Conservation (phyloP, 148 eudicot genomes). For the Drosera capensis region DNA sequence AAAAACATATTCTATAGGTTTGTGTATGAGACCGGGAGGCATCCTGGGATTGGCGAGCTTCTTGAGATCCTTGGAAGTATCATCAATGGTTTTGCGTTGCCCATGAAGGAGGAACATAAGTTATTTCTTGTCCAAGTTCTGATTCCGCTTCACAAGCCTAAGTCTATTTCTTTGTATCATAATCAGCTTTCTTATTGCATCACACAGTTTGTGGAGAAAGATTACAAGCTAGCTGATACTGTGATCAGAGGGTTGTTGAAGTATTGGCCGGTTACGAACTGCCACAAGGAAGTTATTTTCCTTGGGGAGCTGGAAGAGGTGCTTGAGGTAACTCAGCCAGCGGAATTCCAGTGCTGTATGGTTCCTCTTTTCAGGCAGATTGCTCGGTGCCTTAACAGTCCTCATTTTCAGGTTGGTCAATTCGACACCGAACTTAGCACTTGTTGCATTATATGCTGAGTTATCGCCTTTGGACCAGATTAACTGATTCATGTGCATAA, state of each 20-base stretch:
- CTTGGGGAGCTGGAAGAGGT: constrained; percentile 20
- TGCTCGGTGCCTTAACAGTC: constrained; percentile 17
- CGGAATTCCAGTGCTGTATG: constrained; percentile 20
- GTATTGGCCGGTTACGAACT: constrained; percentile 21
- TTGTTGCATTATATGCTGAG: no score
- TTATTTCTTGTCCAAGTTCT: constrained; percentile 16
- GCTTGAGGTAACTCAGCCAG: constrained; percentile 15
- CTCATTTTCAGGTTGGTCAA: constrained; percentile 24
- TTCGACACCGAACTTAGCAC: no score
- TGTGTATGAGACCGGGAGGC: constrained; percentile 18
- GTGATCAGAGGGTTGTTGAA: constrained; percentile 21
- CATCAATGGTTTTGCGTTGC: constrained; percentile 19
- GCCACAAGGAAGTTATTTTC: constrained; percentile 17
- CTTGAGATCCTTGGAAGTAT: constrained; percentile 23
- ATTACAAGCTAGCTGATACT: constrained; percentile 20
- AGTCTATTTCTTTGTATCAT: constrained; percentile 12
- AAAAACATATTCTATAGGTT: constrained; percentile 19
- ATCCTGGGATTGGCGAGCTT: constrained; percentile 18
- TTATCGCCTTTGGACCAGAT: no score
- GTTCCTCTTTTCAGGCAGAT: constrained; percentile 19
- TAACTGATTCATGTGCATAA: no score
- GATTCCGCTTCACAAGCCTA: constrained; percentile 23
- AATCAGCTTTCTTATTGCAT: constrained; percentile 19
- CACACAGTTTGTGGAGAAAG: constrained; percentile 18
- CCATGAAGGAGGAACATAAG: constrained; percentile 21